Conservation (phyloP, 2,329 filamentous ascomycete genomes). For the Sclerotinia trifoliorum region DNA sequence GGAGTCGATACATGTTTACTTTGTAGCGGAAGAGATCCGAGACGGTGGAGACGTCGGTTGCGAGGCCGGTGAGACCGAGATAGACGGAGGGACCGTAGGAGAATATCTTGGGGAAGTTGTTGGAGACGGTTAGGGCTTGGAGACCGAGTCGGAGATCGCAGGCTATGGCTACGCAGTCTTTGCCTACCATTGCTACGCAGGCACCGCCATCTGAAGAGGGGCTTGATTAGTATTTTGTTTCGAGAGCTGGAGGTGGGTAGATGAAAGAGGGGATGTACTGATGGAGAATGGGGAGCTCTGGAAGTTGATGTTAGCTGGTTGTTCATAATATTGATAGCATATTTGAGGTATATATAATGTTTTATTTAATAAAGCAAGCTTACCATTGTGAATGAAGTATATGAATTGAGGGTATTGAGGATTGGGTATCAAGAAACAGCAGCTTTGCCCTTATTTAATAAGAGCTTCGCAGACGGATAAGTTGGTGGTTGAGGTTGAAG, state of each 20-base stretch:
- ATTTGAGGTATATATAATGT: background rate
- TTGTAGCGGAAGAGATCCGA: conserved; percentile 99
- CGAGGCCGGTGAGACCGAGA: conserved; percentile 91
- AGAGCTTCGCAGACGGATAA: background rate
- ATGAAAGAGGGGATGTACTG: conserved; percentile 56
- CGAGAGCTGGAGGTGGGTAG: conserved; percentile 21
- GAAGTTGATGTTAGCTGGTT: conserved; percentile 39
- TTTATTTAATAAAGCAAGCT: conserved; percentile 16
- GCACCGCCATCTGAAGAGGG: conserved; percentile 70
- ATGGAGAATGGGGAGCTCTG: conserved; percentile 93
- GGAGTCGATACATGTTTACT: conserved; percentile 99
- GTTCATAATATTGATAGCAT: conserved; percentile 12
- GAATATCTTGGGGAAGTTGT: conserved; percentile 99
- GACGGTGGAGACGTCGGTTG: conserved; percentile 92
- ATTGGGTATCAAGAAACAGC: conserved; percentile 1
- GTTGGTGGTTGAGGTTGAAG: conserved; percentile 23
- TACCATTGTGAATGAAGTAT: conserved; percentile 35
- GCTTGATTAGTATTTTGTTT: conserved; percentile 7
- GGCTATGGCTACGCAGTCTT: conserved; percentile 98
- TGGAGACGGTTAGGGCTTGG: conserved; percentile 94
- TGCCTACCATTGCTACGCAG: conserved; percentile 98
- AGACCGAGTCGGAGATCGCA: conserved; percentile 97
- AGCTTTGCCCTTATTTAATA: background rate
- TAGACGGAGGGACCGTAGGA: conserved; percentile 85
- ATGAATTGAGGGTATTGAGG: conserved; percentile 9